Conservation (phyloP, 176 grass and related monocot genomes). For the Chrysopogon serrulatus region DNA sequence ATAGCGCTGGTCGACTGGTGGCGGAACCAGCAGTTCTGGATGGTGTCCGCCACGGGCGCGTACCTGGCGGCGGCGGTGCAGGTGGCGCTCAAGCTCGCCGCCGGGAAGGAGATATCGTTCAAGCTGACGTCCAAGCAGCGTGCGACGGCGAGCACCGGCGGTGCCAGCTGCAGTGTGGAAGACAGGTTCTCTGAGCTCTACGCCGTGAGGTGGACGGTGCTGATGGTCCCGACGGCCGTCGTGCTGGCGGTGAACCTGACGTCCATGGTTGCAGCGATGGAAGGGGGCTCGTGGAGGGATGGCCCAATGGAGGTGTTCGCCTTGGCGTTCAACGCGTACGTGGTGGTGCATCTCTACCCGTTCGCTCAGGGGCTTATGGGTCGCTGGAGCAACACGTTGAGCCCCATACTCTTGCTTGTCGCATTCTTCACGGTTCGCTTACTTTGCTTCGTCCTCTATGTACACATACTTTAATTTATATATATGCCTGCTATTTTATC, state of each 20-base stretch:
- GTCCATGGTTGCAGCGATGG: background rate
- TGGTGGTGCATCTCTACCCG: constrained; percentile 23
- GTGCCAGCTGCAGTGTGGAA: background rate
- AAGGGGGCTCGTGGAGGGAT: background rate
- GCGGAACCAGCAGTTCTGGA: constrained; percentile 39
- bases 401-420: background rate
- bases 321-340: constrained; percentile 9
- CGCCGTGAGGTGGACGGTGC: constrained; percentile 23
- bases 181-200: constrained; percentile 16
- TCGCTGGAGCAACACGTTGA: background rate
- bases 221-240: constrained; percentile 10
- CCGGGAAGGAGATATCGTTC: constrained; percentile 22
- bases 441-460: background rate
- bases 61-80: constrained; percentile 25
- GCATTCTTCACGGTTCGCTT: background rate
- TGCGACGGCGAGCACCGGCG: background rate
- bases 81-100: constrained; percentile 24
- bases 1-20: constrained; percentile 21
- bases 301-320: background rate
- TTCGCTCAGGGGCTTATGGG: constrained; percentile 13
- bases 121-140: background rate
- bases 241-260: constrained; percentile 3
- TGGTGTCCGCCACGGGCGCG: constrained; percentile 28
- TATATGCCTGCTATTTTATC: too few species aligned
- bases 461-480: too few species aligned